Base-by-base conservation (phyloP, 2,329 filamentous ascomycete species). In the Fusarium poae region DNA sequence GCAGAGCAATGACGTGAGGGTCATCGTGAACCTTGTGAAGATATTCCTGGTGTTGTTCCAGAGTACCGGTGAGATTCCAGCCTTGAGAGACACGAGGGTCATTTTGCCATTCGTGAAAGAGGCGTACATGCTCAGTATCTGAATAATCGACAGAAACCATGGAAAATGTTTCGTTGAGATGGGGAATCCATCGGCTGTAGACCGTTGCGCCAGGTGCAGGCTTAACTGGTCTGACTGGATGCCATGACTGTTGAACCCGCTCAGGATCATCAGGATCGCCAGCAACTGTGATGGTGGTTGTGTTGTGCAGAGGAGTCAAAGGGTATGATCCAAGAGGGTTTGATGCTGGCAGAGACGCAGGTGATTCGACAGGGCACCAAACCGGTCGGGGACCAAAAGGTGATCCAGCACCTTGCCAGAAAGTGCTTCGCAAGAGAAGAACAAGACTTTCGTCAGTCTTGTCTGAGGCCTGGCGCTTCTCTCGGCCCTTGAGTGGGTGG, bases 71-170 rank as follows among this genome's bases (percentile, higher is more conserved):
- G 80, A 92, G 89, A 75, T 93, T 92, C 92, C 92, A 94, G 6
- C 91, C 91, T 74, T 90, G 87, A 6, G 91, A 91, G 32, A 95
- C 92, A 51, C 92, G 90, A 53, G 92, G 92, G 75, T 94, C 92
- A 75, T 95, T 95, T 79, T 94, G 92, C 92, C 92, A 95, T 58
- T 84, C 84, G 79, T 94, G 89, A 82, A 95, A 94, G 7, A 93
- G 82, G 18, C 82, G 80, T 51, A 94, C 79, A 78, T 95, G 91
- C 72, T 87, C 83, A 2, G 81, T 75, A 73, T 92, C 82, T 32
- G 83, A 74, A 79, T 87, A 92, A 77, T 94, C 89, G 2, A 95
- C 84, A 13, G 88, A 88, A n/a, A 91, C 83, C 82, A 94, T 91
- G 63, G 89, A 92, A 77, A 94, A 94, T 68, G 88, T 91, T 82